Base-by-base conservation (phyloP, 148 eudicot genomes). In the Polygonum maritimum region DNA sequence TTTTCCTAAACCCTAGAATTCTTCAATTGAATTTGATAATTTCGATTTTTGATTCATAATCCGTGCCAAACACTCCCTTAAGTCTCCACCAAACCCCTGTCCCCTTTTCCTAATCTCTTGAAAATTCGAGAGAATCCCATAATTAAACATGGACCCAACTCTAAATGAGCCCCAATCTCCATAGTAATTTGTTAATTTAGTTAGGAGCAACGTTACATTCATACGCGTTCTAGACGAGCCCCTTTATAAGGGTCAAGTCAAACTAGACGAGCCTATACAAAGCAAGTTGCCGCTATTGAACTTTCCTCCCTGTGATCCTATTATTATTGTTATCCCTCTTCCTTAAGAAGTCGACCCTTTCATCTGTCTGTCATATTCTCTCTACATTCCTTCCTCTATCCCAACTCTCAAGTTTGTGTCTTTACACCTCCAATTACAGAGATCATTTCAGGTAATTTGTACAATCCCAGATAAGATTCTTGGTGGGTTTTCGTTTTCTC, bases 241-340 rank as follows among this genome's bases (percentile, higher is more conserved):
- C 71, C 7, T 67, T 35, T 35, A 67, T 67, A 15, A 36, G 71
- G 71, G 71, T 67, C 71, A 67, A 67, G 71, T 65, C 71, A 65
- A 65, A 65, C 41, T 31, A 33, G 71, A 65, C 41, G 63, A 57
- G 39, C 71, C 36, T 33, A 13, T 41, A 44, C 19, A 35, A 0
- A 13, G 41, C 71, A 4, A 67, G 71, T 67, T 67, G 71, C 71
- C 71, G 71, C 41, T 14, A 67, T 67, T 67, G 71, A 67, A 67
- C 71, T 67, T 67, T 67, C 71, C 71, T 67, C 71, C 44, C 21
- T 36, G 71, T 67, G 71, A 67, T 67, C 71, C 71, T 65, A 14
- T 15, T 38, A 22, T 67, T 67, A 41, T 67, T 26, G 31, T 26
- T 67, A 67, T 67, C 71, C 71, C 45, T 40, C 45, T 5, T 67